phyloP scores from a whole-genome alignment of 805 yeast genomes.

The Pichia heedii region DNA sequence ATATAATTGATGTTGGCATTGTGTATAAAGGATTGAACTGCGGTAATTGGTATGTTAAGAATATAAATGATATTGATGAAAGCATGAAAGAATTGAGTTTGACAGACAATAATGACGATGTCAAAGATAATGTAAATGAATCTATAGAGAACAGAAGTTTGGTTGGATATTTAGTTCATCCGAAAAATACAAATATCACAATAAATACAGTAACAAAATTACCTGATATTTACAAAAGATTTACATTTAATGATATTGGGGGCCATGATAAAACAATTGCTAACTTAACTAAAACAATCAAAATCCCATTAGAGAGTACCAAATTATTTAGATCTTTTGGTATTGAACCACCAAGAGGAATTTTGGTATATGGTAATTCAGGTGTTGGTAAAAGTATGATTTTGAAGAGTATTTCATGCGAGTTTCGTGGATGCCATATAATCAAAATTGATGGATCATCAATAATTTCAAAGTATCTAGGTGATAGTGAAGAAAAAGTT shows the following conservation, averaged over 20 bases:
- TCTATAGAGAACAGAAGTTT: neutral
- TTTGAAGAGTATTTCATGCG: conserved; percentile 71
- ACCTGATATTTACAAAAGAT: conserved; percentile 34
- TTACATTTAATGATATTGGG: conserved; percentile 45
- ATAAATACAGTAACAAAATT: conserved; percentile 26
- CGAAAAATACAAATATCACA: conserved; percentile 26
- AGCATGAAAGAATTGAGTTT: conserved; percentile 20
- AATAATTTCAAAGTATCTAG: conserved; percentile 84
- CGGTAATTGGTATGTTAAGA: conserved; percentile 9
- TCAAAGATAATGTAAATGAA: neutral
- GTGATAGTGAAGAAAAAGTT: conserved; percentile 87
- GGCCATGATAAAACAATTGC: conserved; percentile 64
- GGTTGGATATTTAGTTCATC: conserved; percentile 24
- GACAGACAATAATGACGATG: neutral
- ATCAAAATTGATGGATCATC: conserved; percentile 84
- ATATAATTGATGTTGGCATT: conserved; percentile 47
- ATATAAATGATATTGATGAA: conserved; percentile 17
- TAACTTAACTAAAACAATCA: conserved; percentile 55
- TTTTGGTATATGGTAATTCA: conserved; percentile 91
- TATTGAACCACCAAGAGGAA: conserved; percentile 89
- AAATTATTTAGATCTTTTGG: conserved; percentile 72
- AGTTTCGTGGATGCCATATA: conserved; percentile 65
- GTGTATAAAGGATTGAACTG: conserved; percentile 42
- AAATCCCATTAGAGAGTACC: conserved; percentile 75
- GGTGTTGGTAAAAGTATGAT: conserved; percentile 96